Evolutionary conservation across 2,329 filamentous ascomycete species (phyloP), one percentile per base, ranked within the genome.

Genomic region (Curvularia eragrostidis): DNA sequence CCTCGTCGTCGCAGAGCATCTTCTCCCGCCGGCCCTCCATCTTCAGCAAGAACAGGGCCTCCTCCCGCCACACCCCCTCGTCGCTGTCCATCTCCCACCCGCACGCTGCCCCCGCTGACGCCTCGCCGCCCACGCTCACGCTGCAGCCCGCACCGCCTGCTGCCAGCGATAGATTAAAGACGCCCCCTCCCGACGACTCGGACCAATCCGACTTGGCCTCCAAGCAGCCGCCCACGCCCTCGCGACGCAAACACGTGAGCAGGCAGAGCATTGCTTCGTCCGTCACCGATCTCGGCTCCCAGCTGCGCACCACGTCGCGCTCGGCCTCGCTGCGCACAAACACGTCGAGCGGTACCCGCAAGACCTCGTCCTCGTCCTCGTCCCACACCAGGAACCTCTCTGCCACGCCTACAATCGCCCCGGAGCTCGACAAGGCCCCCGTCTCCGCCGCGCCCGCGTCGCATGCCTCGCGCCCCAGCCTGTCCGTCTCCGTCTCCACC

Each of bases 251-350:
- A 18, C 67, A 68, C 54, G 44, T 62, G 32, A 69, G 68, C 56
- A 66, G 73, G 26, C 73, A 75, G 60, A 73, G 68, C 68, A 69
- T 76, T 58, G 73, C 74, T 23, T 66, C 63, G 24, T 74, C 70
- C 18, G 72, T 78, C 38, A 70, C 72, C 19, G 78, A 79, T 58
- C 60, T 78, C 60, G 71, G 76, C 62, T 67, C 75, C 54, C 72
- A 70, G 59, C 63, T 80, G 60, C 75, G 77, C 28, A 66, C 78
- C 32, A 32, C 30, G 10, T 71, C 74, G 39, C 70, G 79, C 56
- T 70, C 72, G 51, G 74, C 76, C 56, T 80, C 77, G n/a, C 69
- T 80, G 26, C 76, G 78, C 58, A 77, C 77, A 48, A 77, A 70
- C 62, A 70, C 67, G 48, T 72, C 70, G 43, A 46, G 54, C 59